Evolutionary conservation across 2,329 filamentous ascomycete species (phyloP).

Genomic region (Trichoderma arundinaceum): DNA sequence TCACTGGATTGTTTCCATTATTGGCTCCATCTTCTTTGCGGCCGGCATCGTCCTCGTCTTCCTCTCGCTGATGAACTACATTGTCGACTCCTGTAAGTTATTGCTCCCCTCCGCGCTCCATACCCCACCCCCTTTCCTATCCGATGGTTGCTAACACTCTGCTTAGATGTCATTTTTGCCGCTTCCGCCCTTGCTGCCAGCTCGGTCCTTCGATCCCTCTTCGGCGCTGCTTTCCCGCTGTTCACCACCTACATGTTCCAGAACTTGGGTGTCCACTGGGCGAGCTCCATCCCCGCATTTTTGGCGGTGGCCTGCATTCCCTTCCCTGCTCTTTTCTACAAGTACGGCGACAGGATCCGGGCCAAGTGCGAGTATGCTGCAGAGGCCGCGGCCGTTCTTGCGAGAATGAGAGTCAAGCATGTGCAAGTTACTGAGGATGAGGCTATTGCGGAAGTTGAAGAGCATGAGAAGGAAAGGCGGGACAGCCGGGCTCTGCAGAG

Average conservation of each 20-base stretch:
- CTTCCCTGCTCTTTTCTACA: slow-evolving; percentile 78
- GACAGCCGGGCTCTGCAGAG: slow-evolving; percentile 34
- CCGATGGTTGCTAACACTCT: slow-evolving; percentile 32
- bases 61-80: slow-evolving; percentile 68
- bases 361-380: slow-evolving; percentile 72
- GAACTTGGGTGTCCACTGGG: slow-evolving; percentile 75
- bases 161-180: slow-evolving; percentile 70
- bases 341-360: slow-evolving; percentile 68
- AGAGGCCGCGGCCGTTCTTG: slow-evolving; percentile 67
- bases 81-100: slow-evolving; percentile 65
- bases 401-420: slow-evolving; percentile 47
- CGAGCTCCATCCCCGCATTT: slow-evolving; percentile 74
- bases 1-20: slow-evolving; percentile 61
- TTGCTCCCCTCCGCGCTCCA: not conserved
- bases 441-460: slow-evolving; percentile 37
- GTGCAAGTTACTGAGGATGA: slow-evolving; percentile 41
- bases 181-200: slow-evolving; percentile 77
- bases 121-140: not conserved
- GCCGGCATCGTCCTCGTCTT: slow-evolving; percentile 67
- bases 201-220: slow-evolving; percentile 71
- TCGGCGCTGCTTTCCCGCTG: slow-evolving; percentile 74
- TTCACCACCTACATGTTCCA: slow-evolving; percentile 68
- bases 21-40: slow-evolving; percentile 56
- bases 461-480: slow-evolving; percentile 39
- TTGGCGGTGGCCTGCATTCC: slow-evolving; percentile 73